These are phyloP conservation scores for Citrus reticulata DNA, from an alignment of 345 rosid genomes.

Conservation along the genomic window DNA sequence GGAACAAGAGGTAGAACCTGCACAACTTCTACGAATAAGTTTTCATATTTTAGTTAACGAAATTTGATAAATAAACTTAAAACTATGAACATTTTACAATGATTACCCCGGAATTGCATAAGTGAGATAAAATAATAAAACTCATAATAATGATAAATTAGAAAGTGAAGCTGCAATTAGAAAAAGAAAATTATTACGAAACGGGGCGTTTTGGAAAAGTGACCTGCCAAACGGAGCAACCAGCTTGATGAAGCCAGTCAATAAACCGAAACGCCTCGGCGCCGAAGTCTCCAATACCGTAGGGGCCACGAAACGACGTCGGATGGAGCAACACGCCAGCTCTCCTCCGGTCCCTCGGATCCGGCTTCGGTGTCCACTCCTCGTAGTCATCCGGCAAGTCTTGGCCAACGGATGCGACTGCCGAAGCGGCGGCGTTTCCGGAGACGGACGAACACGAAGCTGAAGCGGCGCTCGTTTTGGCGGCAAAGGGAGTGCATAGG, in stretches of 20 bases:
- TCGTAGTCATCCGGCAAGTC: conserved; percentile 63
- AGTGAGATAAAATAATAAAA: too few species aligned
- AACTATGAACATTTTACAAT: neutral
- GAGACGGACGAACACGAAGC: neutral
- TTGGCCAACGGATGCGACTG: conserved; percentile 43
- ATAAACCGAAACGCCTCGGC: conserved; percentile 68
- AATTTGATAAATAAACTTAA: neutral
- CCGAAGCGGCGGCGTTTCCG: conserved; percentile 17
- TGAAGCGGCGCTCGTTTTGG: neutral
- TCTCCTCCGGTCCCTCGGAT: conserved; percentile 45
- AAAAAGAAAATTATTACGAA: neutral
- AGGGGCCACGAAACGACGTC: conserved; percentile 75
- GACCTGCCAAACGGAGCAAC: conserved; percentile 96
- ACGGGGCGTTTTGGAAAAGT: neutral
- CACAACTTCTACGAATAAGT: neutral
- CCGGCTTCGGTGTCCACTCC: conserved; percentile 48
- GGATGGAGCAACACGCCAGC: conserved; percentile 93
- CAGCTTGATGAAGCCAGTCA: conserved; percentile 83
- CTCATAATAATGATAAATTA: too few species aligned
- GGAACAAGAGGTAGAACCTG: conserved; percentile 99
- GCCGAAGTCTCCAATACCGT: conserved; percentile 90
- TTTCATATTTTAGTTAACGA: neutral
- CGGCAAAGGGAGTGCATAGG: neutral
- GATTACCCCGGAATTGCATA: neutral
- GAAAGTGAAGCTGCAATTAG: neutral